Percentiles rank a stretch among this genome's conserved stretches.
Evolutionary conservation across 768 basidiomycete genomes (phyloP).

Genomic region (Rhizopogon sp.): DNA sequence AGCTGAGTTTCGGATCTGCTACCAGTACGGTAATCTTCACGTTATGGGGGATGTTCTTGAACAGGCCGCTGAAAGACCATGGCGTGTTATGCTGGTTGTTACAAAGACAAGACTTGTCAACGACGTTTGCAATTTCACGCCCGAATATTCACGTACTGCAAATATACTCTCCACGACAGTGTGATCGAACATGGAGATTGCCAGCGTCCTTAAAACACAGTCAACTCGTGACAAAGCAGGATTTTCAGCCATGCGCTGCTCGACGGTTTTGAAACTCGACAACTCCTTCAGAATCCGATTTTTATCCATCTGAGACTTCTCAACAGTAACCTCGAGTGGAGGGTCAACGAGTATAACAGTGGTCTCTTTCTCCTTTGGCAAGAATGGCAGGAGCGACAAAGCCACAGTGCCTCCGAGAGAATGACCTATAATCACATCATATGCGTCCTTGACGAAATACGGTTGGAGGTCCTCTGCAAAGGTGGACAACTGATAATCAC

Average conservation of each 20-base stretch:
- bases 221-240: constrained; percentile 1
- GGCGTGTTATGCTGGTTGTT: constrained; percentile 10
- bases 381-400: not conserved
- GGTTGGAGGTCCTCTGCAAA: not conserved
- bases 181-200: not conserved
- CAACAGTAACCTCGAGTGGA: not conserved
- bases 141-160: not conserved
- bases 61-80: constrained; percentile 9
- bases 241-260: not conserved
- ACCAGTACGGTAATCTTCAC: constrained; percentile 11
- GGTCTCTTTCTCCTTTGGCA: not conserved
- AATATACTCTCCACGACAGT: not conserved
- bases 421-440: constrained; percentile 4
- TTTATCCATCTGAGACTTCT: not conserved
- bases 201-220: not conserved
- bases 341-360: constrained; percentile 8
- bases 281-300: not conserved
- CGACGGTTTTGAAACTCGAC: not conserved
- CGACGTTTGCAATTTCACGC: no score
- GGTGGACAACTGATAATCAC: not conserved
- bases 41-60: constrained; percentile 6
- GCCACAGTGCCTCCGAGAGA: constrained; percentile 3
- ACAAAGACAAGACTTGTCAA: not conserved
- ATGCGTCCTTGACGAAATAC: not conserved
- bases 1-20: constrained; percentile 7